Evolutionary conservation across 345 rosid species (phyloP).

Genomic region (Salix koriyanagi): DNA sequence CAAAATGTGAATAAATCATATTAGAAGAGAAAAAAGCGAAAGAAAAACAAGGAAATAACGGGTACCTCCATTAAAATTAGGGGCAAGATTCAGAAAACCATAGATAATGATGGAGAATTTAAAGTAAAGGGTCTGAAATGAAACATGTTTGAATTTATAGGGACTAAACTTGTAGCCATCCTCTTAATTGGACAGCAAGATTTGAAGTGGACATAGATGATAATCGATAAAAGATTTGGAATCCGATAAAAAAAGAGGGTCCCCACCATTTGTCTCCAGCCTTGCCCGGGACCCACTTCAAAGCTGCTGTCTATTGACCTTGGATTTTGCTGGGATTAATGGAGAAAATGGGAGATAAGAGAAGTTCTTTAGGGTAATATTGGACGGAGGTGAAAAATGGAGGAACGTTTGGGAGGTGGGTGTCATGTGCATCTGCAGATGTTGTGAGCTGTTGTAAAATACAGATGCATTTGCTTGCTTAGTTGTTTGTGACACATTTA

Average conservation of each 20-base stretch:
- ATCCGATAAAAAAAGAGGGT: background rate
- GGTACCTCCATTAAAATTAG: background rate
- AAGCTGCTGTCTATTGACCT: background rate
- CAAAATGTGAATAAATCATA: no score
- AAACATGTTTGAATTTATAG: background rate
- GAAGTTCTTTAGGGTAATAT: background rate
- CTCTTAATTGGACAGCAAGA: background rate
- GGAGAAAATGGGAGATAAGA: background rate
- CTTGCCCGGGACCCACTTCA: background rate
- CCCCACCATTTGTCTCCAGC: conserved; percentile 4
- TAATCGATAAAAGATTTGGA: background rate
- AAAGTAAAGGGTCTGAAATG: background rate
- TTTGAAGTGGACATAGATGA: background rate
- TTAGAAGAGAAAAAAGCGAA: background rate
- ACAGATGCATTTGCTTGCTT: no score
- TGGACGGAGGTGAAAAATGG: background rate
- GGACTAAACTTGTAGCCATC: background rate
- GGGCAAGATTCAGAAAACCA: background rate
- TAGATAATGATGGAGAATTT: background rate
- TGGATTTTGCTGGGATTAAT: background rate
- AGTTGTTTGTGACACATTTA: no score
- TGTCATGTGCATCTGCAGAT: background rate
- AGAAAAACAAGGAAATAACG: background rate
- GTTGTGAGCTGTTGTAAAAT: background rate
- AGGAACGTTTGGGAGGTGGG: background rate